Conservation (phyloP, 176 grass and related monocot species). For the Musa itinerans region DNA sequence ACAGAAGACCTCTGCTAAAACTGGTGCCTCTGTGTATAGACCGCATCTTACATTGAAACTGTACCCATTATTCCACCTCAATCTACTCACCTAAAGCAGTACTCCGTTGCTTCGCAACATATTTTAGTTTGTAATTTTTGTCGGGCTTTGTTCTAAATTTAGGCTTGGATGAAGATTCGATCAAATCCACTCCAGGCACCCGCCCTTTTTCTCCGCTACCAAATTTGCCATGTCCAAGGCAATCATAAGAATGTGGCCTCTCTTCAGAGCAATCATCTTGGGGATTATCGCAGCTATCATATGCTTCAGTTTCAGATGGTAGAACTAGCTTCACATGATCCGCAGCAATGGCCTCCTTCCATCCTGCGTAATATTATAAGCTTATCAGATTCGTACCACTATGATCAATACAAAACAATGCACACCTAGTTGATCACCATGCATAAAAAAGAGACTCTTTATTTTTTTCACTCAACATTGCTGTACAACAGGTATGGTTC, state of each 20-base stretch:
- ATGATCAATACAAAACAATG: background rate
- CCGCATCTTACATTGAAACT: slow-evolving; percentile 9
- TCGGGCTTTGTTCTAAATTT: slow-evolving; percentile 21
- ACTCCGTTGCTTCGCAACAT: slow-evolving; percentile 14
- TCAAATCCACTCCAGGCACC: background rate
- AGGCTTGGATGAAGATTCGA: background rate
- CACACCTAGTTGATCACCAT: background rate
- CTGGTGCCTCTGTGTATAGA: slow-evolving; percentile 14
- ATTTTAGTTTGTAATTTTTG: slow-evolving; percentile 19
- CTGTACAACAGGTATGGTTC: background rate
- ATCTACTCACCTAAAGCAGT: background rate
- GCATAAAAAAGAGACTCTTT: background rate
- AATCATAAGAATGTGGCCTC: background rate
- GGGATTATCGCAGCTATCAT: background rate
- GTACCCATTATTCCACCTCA: background rate
- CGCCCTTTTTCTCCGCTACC: slow-evolving; percentile 5
- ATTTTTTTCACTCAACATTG: background rate
- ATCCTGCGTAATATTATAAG: slow-evolving; percentile 39
- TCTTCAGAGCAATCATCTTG: background rate
- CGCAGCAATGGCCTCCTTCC: slow-evolving; percentile 47
- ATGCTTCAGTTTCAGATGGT: slow-evolving; percentile 31
- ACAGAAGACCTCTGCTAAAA: slow-evolving; percentile 31
- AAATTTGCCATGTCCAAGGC: slow-evolving; percentile 1
- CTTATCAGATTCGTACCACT: background rate
- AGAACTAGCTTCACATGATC: slow-evolving; percentile 66